Evolutionary conservation across 495 filamentous ascomycete species (phyloP), one percentile per base, ranked within the genome.

Genomic region (Xylaria bambusicola): DNA sequence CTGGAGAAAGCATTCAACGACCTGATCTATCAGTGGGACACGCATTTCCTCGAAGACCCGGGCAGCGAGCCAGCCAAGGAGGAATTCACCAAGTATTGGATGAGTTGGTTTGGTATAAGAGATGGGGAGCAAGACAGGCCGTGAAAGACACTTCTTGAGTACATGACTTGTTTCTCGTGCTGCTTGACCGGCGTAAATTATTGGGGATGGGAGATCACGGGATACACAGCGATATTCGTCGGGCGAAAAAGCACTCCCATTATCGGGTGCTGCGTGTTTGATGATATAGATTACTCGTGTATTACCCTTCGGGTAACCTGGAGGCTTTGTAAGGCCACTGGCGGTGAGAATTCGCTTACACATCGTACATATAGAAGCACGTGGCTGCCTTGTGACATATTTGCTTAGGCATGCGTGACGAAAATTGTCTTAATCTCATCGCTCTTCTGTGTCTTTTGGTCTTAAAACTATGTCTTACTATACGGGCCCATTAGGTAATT

Each of bases 21-120:
- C n/a, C 3, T 54, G n/a, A 31, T 54, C n/a, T 54, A 54, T 17
- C 15, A 54, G 8, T 54, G 52, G 52, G 52, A 54, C 24, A 54
- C 24, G 23, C 36, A 54, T 20, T 54, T 44, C 24, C 38, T 3
- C 15, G 38, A 42, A 3, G 52, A 54, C 6, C 52, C 52, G 7
- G 38, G 38, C 4, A 7, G n/a, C 3, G 36, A 54, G 2, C 9
- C 0, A 5, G 36, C 52, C 13, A 44, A 21, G 17, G 38, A 31
- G n/a, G 38, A 54, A 13, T 44, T 54, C 23, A 31, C n/a, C 1
- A 31, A 15, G 23, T 54, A 54, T 54, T 54, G 52, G 52, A 33
- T 9, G 9, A 8, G 26, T 6, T 54, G 52, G 52, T 20, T 20
- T 3, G 13, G 6, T 24, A 54, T 13, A 17, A 29, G 23, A 20